A percentile compares a stretch with the other conserved stretches of the same genome.
phyloP scores from a whole-genome alignment of 768 basidiomycete species.

The Rhodotorula diobovata region DNA sequence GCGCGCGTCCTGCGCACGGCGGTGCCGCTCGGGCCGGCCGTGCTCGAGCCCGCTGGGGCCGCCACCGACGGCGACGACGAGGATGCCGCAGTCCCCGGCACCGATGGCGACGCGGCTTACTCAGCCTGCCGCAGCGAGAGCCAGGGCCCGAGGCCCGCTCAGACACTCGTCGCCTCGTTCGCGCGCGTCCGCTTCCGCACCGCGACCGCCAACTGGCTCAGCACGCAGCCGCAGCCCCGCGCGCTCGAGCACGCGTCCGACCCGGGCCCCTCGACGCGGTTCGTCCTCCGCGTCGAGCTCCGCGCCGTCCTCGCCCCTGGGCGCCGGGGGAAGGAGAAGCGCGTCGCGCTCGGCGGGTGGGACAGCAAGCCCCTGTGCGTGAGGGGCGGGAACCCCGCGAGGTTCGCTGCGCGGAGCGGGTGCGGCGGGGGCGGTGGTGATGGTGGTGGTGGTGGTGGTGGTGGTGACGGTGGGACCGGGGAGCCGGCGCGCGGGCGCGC shows the following conservation, averaged over 20 bases:
- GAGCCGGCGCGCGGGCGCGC: no score
- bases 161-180: not conserved
- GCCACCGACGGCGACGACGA: not conserved
- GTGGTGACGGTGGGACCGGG: no score
- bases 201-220: conserved; percentile 5
- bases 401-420: conserved; percentile 1
- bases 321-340: not conserved
- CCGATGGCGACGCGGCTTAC: not conserved
- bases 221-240: not conserved
- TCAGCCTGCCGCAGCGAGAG: no score
- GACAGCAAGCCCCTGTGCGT: conserved; percentile 7
- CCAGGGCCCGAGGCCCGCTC: not conserved
- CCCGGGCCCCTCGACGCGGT: no score
- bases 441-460: not conserved
- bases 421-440: no score
- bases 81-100: not conserved
- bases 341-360: conserved; percentile 6
- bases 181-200: conserved; percentile 13
- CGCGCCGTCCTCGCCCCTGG: not conserved
- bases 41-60: not conserved
- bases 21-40: not conserved
- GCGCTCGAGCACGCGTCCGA: not conserved
- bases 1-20: not conserved
- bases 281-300: conserved; percentile 1
- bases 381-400: conserved; percentile 7